These are phyloP conservation scores for Dendrobium nobile DNA, from an alignment of 106 monocot species.

Conservation along the genomic window DNA sequence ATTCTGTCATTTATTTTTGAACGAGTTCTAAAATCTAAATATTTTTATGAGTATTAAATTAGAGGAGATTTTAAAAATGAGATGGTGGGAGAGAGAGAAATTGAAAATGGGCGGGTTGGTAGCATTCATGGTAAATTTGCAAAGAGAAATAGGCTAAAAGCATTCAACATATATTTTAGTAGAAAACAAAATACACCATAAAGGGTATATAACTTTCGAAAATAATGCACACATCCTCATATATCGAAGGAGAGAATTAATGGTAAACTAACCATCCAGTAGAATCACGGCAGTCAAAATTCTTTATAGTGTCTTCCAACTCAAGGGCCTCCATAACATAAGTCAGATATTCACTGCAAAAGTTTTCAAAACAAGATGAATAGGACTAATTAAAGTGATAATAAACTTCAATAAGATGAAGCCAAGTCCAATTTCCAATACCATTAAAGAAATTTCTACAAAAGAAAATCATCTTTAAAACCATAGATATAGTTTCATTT, in stretches of 20 bases:
- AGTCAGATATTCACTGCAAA: constrained; percentile 88
- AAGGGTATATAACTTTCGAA: neutral
- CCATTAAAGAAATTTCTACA: neutral
- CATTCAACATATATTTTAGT: constrained; percentile 1
- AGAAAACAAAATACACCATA: neutral
- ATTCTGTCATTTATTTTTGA: neutral
- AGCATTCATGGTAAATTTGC: neutral
- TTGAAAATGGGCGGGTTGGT: neutral
- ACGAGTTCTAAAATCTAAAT: neutral
- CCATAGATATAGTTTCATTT: neutral
- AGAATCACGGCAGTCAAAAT: constrained; percentile 71
- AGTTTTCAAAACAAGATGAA: neutral
- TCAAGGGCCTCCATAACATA: constrained; percentile 88
- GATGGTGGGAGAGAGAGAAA: neutral
- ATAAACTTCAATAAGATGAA: neutral
- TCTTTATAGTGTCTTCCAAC: constrained; percentile 94
- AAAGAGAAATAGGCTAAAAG: neutral
- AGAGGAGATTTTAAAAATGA: neutral
- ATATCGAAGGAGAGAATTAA: neutral
- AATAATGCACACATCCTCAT: neutral
- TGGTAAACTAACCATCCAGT: constrained; percentile 68
- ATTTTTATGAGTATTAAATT: neutral
- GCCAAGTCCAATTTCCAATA: neutral
- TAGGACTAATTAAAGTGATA: neutral
- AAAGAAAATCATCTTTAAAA: neutral